Conservation (phyloP, 495 filamentous ascomycete species). For the Tuber borchii region DNA sequence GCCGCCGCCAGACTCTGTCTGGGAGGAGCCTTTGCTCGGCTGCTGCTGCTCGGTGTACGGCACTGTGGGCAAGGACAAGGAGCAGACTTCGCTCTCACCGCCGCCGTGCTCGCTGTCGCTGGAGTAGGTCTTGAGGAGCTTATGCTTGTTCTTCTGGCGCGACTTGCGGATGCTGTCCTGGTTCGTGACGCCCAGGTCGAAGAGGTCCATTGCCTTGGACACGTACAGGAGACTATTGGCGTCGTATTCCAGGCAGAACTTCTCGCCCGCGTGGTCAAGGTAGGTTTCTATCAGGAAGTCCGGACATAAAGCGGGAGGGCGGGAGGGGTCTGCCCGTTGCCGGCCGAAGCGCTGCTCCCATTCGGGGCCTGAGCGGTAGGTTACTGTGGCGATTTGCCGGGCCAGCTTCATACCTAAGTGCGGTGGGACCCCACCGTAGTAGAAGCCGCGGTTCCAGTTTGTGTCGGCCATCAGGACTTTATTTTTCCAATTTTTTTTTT, state of each 20-base stretch:
- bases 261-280: conserved; percentile 95
- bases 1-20: neutral
- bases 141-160: conserved; percentile 49
- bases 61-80: conserved; percentile 70
- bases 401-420: conserved; percentile 97
- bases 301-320: conserved; percentile 84
- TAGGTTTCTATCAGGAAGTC: conserved; percentile 99
- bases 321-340: conserved; percentile 73
- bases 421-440: conserved; percentile 82
- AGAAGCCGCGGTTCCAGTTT: conserved; percentile 95
- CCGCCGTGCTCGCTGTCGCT: conserved; percentile 40
- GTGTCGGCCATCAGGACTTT: conserved; percentile 93
- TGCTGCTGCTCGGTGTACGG: conserved; percentile 75
- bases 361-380: conserved; percentile 92
- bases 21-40: conserved; percentile 7
- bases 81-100: conserved; percentile 54
- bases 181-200: conserved; percentile 73
- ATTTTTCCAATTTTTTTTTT: neutral
- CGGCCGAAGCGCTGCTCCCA: conserved; percentile 95
- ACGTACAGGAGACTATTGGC: conserved; percentile 94
- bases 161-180: conserved; percentile 51
- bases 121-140: conserved; percentile 39
- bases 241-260: conserved; percentile 97
- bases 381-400: conserved; percentile 94
- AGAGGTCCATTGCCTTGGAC: conserved; percentile 98